Evolutionary conservation across 164 flowering plant species (phyloP).

Genomic region (Vitis vinifera): ASM3070453v1 NC_081808.1:4198001-4198500

Average conservation of each 20-base stretch:
- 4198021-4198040: neutral
- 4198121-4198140: conserved; percentile 49
- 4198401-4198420: too few relatives aligned
- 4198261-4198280: conserved; percentile 25
- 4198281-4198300: conserved; percentile 18
- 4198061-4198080: conserved; percentile 41
- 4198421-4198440: too few relatives aligned
- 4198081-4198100: conserved; percentile 69
- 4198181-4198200: too few relatives aligned
- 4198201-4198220: neutral
- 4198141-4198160: conserved; percentile 51
- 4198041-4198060: conserved; percentile 17
- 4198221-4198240: conserved; percentile 6
- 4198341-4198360: too few relatives aligned
- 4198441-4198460: too few relatives aligned
- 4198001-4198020: too few relatives aligned
- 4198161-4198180: neutral
- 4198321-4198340: neutral
- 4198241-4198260: conserved; percentile 31
- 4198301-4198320: conserved; percentile 4
- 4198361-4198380: too few relatives aligned
- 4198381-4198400: too few relatives aligned
- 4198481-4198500: too few relatives aligned
- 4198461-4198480: too few relatives aligned
- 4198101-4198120: conserved; percentile 53